phyloP scores from a whole-genome alignment of 331 rosid species.

The Acacia concinna region DNA sequence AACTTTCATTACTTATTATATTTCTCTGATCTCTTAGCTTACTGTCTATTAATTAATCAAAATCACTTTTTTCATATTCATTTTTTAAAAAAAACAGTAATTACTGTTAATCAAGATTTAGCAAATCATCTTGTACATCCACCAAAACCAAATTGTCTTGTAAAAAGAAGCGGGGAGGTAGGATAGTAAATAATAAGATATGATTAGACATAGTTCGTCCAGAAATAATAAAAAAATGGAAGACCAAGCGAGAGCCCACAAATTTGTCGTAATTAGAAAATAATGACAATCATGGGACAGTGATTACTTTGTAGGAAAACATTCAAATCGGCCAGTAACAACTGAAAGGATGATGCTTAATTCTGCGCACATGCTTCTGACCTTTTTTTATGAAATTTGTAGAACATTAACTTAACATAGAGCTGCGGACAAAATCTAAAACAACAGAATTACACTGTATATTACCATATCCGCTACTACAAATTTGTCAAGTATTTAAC shows the following conservation, averaged over 20 bases:
- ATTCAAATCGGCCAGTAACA: neutral
- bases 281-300: neutral
- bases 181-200: neutral
- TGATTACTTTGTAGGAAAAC: neutral
- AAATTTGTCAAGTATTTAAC: too few relatives aligned
- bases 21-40: neutral
- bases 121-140: neutral
- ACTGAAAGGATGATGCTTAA: neutral
- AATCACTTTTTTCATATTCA: neutral
- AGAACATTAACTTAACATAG: too few relatives aligned
- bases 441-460: too few relatives aligned
- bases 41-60: neutral
- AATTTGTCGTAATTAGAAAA: conserved; percentile 19
- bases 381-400: too few relatives aligned
- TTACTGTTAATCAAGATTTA: neutral
- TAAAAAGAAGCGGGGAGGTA: neutral
- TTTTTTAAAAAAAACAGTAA: too few relatives aligned
- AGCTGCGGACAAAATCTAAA: too few relatives aligned
- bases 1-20: neutral
- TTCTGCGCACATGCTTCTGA: neutral
- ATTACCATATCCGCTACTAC: too few relatives aligned
- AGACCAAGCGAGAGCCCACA: neutral
- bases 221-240: neutral
- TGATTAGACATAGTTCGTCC: neutral
- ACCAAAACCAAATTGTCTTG: neutral